Base-by-base conservation (phyloP, 2,329 filamentous ascomycete species). In the Pseudogymnoascus verrucosus region DNA sequence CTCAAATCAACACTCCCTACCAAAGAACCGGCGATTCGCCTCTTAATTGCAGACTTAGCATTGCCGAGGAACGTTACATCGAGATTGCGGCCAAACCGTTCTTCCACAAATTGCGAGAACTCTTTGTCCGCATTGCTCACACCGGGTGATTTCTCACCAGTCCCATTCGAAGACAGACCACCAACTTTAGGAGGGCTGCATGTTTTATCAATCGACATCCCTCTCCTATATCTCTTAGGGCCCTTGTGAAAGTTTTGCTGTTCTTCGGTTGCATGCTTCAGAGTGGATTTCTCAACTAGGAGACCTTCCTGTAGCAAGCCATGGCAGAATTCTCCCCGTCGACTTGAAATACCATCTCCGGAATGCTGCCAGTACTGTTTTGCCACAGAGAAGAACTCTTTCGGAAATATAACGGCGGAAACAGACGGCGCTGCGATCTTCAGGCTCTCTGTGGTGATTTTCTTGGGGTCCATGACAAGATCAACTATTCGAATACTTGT, bases 311-410 rank as follows among this genome's bases (percentile, higher is more conserved):
- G 82, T 67, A 96, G 84, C 1, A 93, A 82, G 44, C 83, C 80
- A 65, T 92, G 86, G 72, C 90, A 96, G 75, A 96, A 97, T 73
- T 97, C 93, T 36, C 91, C 93, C 42, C 92, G 85, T 60, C 95
- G 87, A 74, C 93, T 97, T 0, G 93, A 97, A 12, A 96, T 82
- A 14, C 95, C 95, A 66, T 96, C 93, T 19, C 95, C 95, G 0
- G 90, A 89, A 75, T 99, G 95, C 74, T 98, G 95, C 95, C 95
- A 99, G 71, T 96, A 97, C 71, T 92, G 85, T 75, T 97, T 98
- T n/a, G 91, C 90, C 65, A 89, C 76, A 4, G 84, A 77, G 69
- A 88, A 93, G 16, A 85, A 77, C 11, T 86, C 83, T 54, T 82
- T 79, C 0, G 87, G 84, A 69, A 89, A 91, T 44, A 98, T 73